Evolutionary conservation across 768 basidiomycete species (phyloP).

Genomic region (Trametes cinnabarina): DNA sequence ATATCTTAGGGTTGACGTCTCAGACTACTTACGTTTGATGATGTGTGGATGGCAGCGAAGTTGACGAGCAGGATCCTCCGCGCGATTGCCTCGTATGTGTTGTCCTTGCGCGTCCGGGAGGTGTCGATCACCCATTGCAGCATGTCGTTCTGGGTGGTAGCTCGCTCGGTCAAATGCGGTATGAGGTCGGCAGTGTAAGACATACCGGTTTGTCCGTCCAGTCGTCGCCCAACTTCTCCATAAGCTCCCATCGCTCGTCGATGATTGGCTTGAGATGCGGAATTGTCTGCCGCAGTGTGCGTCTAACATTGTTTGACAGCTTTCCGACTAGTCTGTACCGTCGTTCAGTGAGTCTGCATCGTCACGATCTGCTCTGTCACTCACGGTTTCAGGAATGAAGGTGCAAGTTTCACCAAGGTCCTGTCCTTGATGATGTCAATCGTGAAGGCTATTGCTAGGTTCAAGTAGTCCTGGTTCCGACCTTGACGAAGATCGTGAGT

Average conservation of each 20-base stretch:
- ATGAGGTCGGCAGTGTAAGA: constrained; percentile 4
- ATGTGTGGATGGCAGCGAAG: constrained; percentile 37
- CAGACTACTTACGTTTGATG: constrained; percentile 23
- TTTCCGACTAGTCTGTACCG: constrained; percentile 15
- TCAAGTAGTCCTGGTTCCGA: constrained; percentile 29
- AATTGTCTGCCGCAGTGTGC: constrained; percentile 8
- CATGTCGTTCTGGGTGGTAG: constrained; percentile 38
- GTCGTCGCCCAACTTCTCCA: constrained; percentile 20
- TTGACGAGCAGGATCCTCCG: constrained; percentile 29
- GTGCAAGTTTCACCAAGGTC: constrained; percentile 32
- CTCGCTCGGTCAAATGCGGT: background rate
- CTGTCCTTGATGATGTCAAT: constrained; percentile 30
- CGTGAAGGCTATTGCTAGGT: constrained; percentile 35
- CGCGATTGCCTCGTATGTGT: constrained; percentile 33
- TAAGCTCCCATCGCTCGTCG: constrained; percentile 22
- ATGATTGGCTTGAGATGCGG: constrained; percentile 21
- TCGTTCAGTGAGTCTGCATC: background rate
- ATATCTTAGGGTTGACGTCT: background rate
- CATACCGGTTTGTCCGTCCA: constrained; percentile 29
- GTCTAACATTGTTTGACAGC: constrained; percentile 15
- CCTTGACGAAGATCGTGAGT: constrained; percentile 20
- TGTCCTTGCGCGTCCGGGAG: constrained; percentile 30
- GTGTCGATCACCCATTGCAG: constrained; percentile 45
- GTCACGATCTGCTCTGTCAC: constrained; percentile 5
- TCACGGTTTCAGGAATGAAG: constrained; percentile 36